phyloP scores from a whole-genome alignment of 441 rosid species.

The Eutrema salsugineum region DNA sequence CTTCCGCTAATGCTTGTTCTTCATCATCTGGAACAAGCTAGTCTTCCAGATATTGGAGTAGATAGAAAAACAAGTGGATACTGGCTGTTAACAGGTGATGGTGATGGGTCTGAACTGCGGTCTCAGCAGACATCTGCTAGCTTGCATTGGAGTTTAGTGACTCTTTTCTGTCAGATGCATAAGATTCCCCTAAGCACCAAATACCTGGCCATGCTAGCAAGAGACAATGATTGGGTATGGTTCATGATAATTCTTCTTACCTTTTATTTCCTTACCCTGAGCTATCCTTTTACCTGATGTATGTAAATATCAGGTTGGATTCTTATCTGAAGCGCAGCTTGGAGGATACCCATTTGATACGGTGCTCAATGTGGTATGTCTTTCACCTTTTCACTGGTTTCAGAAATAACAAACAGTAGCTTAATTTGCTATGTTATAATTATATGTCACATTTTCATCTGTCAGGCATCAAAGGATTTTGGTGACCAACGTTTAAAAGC shows the following conservation, averaged over 20 bases:
- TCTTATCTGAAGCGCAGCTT: conserved; percentile 91
- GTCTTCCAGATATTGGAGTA: conserved; percentile 59
- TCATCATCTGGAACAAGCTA: conserved; percentile 94
- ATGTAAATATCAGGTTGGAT: conserved; percentile 73
- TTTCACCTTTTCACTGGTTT: conserved; percentile 15
- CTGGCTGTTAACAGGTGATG: conserved; percentile 90
- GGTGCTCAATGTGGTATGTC: conserved; percentile 78
- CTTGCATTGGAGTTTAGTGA: conserved; percentile 91
- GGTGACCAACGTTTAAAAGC: conserved; percentile 84
- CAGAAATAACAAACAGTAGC: conserved; percentile 9
- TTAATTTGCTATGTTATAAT: conserved; percentile 6
- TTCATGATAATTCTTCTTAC: conserved; percentile 24
- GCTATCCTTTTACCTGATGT: conserved; percentile 37
- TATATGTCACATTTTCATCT: conserved; percentile 23
- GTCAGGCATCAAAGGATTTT: conserved; percentile 91
- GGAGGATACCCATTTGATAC: conserved; percentile 93
- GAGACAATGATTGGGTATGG: conserved; percentile 99
- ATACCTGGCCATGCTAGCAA: conserved; percentile 90
- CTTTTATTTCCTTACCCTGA: conserved; percentile 12
- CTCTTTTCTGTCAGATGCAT: conserved; percentile 91
- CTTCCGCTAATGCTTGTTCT: conserved; percentile 76
- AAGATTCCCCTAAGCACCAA: conserved; percentile 90
- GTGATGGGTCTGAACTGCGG: conserved; percentile 88
- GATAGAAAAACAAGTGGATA: conserved; percentile 89
- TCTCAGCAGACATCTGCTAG: conserved; percentile 90